Base-by-base conservation (phyloP, 768 basidiomycete species). In the Boletellus emodensis region DNA sequence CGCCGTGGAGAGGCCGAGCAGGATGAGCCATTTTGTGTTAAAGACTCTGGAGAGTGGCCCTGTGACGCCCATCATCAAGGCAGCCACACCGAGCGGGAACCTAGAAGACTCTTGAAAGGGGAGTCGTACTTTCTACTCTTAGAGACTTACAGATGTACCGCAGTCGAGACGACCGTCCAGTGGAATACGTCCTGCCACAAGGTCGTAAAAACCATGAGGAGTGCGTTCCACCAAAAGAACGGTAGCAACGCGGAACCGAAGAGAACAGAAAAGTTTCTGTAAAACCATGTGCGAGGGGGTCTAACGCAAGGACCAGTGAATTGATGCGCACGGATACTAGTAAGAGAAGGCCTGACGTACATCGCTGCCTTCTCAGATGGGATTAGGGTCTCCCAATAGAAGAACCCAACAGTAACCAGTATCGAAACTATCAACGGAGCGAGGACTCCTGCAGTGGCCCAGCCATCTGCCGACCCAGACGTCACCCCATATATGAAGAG, bases 381-480 rank as follows among this genome's bases (percentile, higher is more conserved):
- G 14, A 79, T 60, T 0, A 56, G 39, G 10, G 71, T 62, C 55
- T 83, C 80, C 72, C 74, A 82, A 45, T 71, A 64, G 63, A 83
- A 77, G 67, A 84, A 84, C 1, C 46, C 62, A 26, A 63, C 55
- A 34, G 65, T 57, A 12, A 77, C 52, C 8, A 73, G 30, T 49
- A 78, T 58, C 5, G 80, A 75, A 30, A 81, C 56, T 10, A 79
- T 60, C 35, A 84, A 63, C 0, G 78, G 73, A 6, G 65, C 69
- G 44, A 82, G 61, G 49, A 81, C 77, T n/a, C 61, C 54, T 6
- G 76, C 70, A 1, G 71, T 61, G 6, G 58, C 61, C 82, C 82
- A 83, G 18, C 81, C 79, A 44, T 61, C 62, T 15, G 71, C 69
- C 7, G 82, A 73, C 18, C 77, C 79, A 30, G 71, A 70, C 0